These are phyloP conservation scores for Ceratocystis harringtonii DNA, from an alignment of 2,329 filamentous ascomycete species.

Conservation along the genomic window DNA sequence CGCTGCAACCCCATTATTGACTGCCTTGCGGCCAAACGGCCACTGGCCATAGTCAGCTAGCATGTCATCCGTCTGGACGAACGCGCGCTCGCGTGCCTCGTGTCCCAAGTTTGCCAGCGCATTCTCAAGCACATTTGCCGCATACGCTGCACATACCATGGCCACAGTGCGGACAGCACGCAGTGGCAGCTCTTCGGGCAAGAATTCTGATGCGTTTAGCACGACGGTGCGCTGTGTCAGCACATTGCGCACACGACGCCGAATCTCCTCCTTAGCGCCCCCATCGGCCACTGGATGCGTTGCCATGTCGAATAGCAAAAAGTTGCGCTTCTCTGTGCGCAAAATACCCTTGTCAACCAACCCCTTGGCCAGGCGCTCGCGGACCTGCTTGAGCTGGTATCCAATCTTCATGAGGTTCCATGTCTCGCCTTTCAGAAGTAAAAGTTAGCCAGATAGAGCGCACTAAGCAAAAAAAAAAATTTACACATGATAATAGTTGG, in stretches of 20 bases:
- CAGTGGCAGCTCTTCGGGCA: constrained; percentile 90
- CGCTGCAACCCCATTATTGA: constrained; percentile 68
- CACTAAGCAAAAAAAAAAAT: background rate
- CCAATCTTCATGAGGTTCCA: constrained; percentile 99
- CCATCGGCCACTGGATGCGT: constrained; percentile 94
- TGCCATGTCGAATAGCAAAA: constrained; percentile 98
- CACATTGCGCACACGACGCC: constrained; percentile 79
- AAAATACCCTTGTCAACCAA: constrained; percentile 98
- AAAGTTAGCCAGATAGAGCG: background rate
- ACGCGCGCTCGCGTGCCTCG: constrained; percentile 84
- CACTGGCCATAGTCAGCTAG: constrained; percentile 94
- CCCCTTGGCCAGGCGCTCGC: constrained; percentile 90
- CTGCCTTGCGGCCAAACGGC: constrained; percentile 80
- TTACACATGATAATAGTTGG: background rate
- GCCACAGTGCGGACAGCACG: constrained; percentile 79
- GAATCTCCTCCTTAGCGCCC: constrained; percentile 93
- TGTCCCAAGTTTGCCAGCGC: constrained; percentile 88
- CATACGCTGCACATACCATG: constrained; percentile 97
- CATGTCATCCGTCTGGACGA: constrained; percentile 92
- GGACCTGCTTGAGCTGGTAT: constrained; percentile 98
- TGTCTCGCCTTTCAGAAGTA: constrained; percentile 60
- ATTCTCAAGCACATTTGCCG: constrained; percentile 95
- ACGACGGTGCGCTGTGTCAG: constrained; percentile 91
- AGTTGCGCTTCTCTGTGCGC: constrained; percentile 97
- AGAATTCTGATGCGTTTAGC: constrained; percentile 68